These are phyloP conservation scores for Geotrichum phurueaensis DNA, from an alignment of 1,139 yeast species.

Conservation along the genomic window DNA sequence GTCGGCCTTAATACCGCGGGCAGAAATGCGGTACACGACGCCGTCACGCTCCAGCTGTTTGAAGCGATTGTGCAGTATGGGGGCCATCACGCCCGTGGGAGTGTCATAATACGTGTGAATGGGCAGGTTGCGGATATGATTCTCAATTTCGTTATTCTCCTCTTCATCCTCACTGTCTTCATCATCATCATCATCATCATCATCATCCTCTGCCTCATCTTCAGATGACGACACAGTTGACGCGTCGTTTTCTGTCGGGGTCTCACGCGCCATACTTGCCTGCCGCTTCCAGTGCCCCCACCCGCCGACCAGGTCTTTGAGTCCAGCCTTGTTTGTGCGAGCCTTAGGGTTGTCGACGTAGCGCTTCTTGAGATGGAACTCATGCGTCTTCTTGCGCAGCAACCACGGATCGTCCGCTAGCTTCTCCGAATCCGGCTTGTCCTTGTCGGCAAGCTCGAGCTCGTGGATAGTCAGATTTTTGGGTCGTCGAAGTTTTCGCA, in stretches of 20 bases:
- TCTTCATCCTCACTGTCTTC: not conserved
- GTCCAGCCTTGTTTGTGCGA: not conserved
- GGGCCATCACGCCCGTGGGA: constrained; percentile 2
- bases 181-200: not conserved
- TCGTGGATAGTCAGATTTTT: constrained; percentile 41
- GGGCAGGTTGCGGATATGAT: constrained; percentile 40
- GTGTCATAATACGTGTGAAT: constrained; percentile 22
- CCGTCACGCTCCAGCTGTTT: constrained; percentile 1
- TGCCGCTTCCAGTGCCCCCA: not conserved
- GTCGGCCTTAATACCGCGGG: constrained; percentile 66
- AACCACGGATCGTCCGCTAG: not conserved
- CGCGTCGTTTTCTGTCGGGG: not conserved
- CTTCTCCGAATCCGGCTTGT: not conserved
- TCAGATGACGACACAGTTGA: not conserved
- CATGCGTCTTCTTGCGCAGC: not conserved
- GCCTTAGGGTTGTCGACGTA: not conserved
- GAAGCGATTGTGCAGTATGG: not conserved
- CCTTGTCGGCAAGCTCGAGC: not conserved
- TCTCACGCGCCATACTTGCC: not conserved
- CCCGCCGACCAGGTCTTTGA: not conserved
- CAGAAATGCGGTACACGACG: constrained; percentile 44
- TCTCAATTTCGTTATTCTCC: constrained; percentile 27
- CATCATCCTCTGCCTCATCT: not conserved
- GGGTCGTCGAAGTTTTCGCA: constrained; percentile 43
- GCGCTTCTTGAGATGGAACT: not conserved